Evolutionary conservation across 345 rosid genomes (phyloP).

Genomic region (Boechera stricta): DNA sequence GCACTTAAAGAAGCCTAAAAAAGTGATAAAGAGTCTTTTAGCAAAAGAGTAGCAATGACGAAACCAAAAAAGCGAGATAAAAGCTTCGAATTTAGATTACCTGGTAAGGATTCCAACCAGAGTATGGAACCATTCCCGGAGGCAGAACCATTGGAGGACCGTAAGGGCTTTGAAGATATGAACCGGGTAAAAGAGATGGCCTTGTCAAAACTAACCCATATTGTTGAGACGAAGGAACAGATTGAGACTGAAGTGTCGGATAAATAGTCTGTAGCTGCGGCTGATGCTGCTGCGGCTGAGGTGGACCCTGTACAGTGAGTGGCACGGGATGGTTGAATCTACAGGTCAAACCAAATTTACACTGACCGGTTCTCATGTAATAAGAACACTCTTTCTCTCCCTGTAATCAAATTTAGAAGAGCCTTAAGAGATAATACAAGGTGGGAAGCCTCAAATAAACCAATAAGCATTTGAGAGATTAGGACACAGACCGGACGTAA

Average conservation of each 20-base stretch:
- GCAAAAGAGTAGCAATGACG: slow-evolving; percentile 11
- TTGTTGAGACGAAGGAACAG: slow-evolving; percentile 72
- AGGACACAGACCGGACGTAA: slow-evolving; percentile 77
- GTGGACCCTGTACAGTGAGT: slow-evolving; percentile 53
- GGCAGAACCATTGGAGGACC: slow-evolving; percentile 71
- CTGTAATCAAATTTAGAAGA: slow-evolving; percentile 48
- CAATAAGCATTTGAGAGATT: neutral
- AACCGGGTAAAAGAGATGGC: slow-evolving; percentile 71
- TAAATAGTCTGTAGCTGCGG: slow-evolving; percentile 48
- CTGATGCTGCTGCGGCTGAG: slow-evolving; percentile 41
- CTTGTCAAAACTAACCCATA: slow-evolving; percentile 78
- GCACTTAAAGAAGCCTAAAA: slow-evolving; percentile 66
- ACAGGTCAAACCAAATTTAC: slow-evolving; percentile 91
- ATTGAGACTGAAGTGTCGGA: slow-evolving; percentile 65
- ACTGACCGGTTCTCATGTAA: slow-evolving; percentile 86
- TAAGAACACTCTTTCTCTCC: slow-evolving; percentile 95
- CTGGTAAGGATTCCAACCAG: slow-evolving; percentile 82
- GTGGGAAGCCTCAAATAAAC: neutral
- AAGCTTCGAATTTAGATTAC: slow-evolving; percentile 42
- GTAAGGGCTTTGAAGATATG: slow-evolving; percentile 72
- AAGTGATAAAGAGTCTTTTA: neutral
- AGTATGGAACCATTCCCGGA: slow-evolving; percentile 71
- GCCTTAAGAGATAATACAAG: slow-evolving; percentile 17
- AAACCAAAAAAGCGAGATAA: neutral
- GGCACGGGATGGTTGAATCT: slow-evolving; percentile 95